Evolutionary conservation across 306 rosid species (phyloP).

Genomic region (Quercus engelmannii): DNA sequence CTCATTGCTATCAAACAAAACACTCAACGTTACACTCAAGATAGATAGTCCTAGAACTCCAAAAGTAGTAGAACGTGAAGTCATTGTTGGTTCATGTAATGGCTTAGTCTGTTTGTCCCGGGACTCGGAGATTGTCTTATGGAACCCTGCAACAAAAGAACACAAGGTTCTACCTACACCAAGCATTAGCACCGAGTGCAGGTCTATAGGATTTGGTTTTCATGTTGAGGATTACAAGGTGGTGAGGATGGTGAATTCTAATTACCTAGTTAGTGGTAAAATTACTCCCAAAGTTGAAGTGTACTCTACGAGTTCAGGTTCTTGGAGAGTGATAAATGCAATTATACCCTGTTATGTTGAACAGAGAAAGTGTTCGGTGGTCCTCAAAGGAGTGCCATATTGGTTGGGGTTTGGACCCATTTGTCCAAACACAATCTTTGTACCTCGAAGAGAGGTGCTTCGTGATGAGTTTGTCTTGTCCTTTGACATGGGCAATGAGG

Average conservation of each 20-base stretch:
- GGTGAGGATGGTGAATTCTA: neutral
- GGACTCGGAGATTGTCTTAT: neutral
- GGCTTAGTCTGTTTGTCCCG: neutral
- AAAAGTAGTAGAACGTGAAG: no score
- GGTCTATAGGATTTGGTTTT: slow-evolving; percentile 3
- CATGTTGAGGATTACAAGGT: neutral
- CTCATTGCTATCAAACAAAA: neutral
- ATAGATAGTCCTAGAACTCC: neutral
- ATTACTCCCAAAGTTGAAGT: neutral
- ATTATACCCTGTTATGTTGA: neutral
- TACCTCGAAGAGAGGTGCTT: neutral
- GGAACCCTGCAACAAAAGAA: slow-evolving; percentile 9
- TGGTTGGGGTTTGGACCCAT: slow-evolving; percentile 4
- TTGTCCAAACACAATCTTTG: neutral
- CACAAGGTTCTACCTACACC: neutral
- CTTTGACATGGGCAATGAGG: slow-evolving; percentile 8
- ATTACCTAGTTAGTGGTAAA: neutral
- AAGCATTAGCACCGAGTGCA: neutral
- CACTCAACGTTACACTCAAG: neutral
- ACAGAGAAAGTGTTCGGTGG: neutral
- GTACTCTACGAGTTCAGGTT: neutral
- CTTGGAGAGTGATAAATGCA: slow-evolving; percentile 2
- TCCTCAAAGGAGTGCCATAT: slow-evolving; percentile 4
- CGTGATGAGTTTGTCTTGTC: neutral
- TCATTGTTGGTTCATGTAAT: slow-evolving; percentile 4